A percentile compares a stretch with the other conserved stretches of the same genome.
Conservation (phyloP, 1,284 basidiomycete species). For the Pisolithus thermaeus region DNA sequence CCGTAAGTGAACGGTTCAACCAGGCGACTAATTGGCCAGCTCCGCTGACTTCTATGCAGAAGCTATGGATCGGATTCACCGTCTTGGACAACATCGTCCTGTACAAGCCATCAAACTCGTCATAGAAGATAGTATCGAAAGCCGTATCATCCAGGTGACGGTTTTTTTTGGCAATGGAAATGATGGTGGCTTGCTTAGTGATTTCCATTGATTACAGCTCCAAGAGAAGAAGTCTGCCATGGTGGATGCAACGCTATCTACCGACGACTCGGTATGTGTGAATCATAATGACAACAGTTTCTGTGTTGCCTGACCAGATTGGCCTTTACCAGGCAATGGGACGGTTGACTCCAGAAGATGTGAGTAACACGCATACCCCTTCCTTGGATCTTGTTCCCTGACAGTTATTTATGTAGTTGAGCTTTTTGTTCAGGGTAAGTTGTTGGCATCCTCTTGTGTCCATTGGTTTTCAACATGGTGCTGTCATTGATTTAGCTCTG, state of each 20-base stretch:
- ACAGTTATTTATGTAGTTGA: conserved; percentile 38
- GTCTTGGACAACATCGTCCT: conserved; percentile 87
- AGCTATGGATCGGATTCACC: conserved; percentile 96
- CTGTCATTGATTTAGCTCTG: neutral
- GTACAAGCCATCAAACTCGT: conserved; percentile 93
- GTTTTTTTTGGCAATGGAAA: neutral
- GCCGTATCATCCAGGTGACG: conserved; percentile 75
- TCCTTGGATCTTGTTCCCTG: conserved; percentile 6
- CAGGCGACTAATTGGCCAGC: neutral
- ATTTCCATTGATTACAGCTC: conserved; percentile 44
- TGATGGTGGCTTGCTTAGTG: neutral
- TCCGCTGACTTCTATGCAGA: conserved; percentile 43
- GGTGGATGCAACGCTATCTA: conserved; percentile 74
- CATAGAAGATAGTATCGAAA: conserved; percentile 95
- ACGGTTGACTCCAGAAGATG: conserved; percentile 82
- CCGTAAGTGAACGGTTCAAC: conserved; percentile 40
- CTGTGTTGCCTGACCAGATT: conserved; percentile 19
- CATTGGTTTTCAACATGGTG: neutral
- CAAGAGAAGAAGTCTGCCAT: conserved; percentile 93
- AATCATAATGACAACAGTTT: conserved; percentile 9
- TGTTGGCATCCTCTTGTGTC: neutral
- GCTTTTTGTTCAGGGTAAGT: conserved; percentile 71
- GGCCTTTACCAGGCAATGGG: conserved; percentile 67
- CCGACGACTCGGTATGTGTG: conserved; percentile 62
- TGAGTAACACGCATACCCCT: conserved; percentile 37